phyloP scores from a whole-genome alignment of 306 rosid species.

The Heteromeles arbutifolia region DNA sequence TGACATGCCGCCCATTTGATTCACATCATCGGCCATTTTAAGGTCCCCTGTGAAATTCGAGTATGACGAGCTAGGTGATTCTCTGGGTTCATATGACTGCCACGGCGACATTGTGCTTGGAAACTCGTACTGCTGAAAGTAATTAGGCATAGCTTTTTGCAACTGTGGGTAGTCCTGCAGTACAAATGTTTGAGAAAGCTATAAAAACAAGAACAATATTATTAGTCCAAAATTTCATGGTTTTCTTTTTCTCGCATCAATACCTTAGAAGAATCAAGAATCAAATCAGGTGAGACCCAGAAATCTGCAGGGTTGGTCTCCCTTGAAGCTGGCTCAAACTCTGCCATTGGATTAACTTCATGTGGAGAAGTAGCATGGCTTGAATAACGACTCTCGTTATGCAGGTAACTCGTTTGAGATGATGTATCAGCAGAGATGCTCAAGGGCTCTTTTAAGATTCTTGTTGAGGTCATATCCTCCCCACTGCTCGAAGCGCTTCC shows the following conservation, averaged over 20 bases:
- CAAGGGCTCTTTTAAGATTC: slow-evolving; percentile 26
- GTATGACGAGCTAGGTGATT: slow-evolving; percentile 64
- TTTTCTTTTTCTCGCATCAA: background rate
- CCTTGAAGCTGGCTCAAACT: slow-evolving; percentile 33
- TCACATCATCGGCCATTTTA: slow-evolving; percentile 36
- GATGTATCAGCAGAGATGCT: slow-evolving; percentile 36
- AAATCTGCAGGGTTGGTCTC: slow-evolving; percentile 41
- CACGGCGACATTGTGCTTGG: slow-evolving; percentile 38
- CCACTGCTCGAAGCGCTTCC: slow-evolving; percentile 34
- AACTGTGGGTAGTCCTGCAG: slow-evolving; percentile 63
- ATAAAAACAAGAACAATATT: background rate
- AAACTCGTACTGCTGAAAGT: slow-evolving; percentile 37
- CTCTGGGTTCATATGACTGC: slow-evolving; percentile 45
- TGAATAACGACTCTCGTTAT: slow-evolving; percentile 45
- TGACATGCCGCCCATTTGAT: slow-evolving; percentile 40
- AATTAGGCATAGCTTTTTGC: slow-evolving; percentile 37
- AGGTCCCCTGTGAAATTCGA: slow-evolving; percentile 51
- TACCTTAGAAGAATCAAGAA: slow-evolving; percentile 90
- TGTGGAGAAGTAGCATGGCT: slow-evolving; percentile 41
- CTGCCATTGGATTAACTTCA: slow-evolving; percentile 33
- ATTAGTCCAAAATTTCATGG: background rate
- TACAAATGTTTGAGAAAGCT: slow-evolving; percentile 12
- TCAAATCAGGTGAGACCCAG: slow-evolving; percentile 73
- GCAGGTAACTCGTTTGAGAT: slow-evolving; percentile 30
- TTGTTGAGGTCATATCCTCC: slow-evolving; percentile 29